Evolutionary conservation across 2,329 filamentous ascomycete genomes (phyloP).

Genomic region (Cryoendolithus antarcticus): DNA sequence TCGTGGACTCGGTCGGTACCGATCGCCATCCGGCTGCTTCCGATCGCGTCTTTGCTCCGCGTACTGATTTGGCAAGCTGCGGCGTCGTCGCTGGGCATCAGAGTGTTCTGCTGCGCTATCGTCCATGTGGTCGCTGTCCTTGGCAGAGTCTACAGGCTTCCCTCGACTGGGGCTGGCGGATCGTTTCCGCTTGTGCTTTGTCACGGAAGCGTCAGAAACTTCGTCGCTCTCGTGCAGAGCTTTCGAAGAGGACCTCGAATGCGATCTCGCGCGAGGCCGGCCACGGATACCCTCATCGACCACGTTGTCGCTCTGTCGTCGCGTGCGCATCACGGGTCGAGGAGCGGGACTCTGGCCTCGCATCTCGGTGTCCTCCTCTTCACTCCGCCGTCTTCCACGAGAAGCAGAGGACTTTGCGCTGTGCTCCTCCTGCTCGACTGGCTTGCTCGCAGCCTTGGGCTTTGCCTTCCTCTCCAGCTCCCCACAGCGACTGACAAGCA

Average conservation of each 20-base stretch:
- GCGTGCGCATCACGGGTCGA: slow-evolving; percentile 13
- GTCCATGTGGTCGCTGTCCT: slow-evolving; percentile 3
- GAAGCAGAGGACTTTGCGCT: slow-evolving; percentile 2
- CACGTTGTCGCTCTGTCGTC: slow-evolving; percentile 23
- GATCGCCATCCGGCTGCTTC: slow-evolving; percentile 12
- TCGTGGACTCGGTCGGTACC: slow-evolving; percentile 20
- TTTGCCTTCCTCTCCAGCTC: slow-evolving; percentile 26
- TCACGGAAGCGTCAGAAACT: slow-evolving; percentile 11
- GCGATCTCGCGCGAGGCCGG: slow-evolving; percentile 21
- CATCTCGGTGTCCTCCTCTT: background rate
- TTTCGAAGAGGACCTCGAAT: slow-evolving; percentile 18
- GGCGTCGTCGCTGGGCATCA: slow-evolving; percentile 17
- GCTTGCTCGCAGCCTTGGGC: slow-evolving; percentile 2
- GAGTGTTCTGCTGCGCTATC: slow-evolving; percentile 3
- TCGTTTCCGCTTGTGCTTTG: slow-evolving; percentile 24
- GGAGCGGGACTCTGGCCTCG: slow-evolving; percentile 10
- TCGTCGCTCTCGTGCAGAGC: slow-evolving; percentile 14
- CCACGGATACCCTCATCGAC: slow-evolving; percentile 26
- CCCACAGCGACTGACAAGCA: slow-evolving; percentile 27
- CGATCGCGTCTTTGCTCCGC: slow-evolving; percentile 11
- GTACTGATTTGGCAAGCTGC: slow-evolving; percentile 28
- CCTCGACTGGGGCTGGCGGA: slow-evolving; percentile 22
- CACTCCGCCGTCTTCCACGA: background rate
- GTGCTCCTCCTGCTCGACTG: background rate
- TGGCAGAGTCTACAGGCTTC: slow-evolving; percentile 8